Conservation (phyloP, 805 yeast species). For the Ogataea methanolica region DNA sequence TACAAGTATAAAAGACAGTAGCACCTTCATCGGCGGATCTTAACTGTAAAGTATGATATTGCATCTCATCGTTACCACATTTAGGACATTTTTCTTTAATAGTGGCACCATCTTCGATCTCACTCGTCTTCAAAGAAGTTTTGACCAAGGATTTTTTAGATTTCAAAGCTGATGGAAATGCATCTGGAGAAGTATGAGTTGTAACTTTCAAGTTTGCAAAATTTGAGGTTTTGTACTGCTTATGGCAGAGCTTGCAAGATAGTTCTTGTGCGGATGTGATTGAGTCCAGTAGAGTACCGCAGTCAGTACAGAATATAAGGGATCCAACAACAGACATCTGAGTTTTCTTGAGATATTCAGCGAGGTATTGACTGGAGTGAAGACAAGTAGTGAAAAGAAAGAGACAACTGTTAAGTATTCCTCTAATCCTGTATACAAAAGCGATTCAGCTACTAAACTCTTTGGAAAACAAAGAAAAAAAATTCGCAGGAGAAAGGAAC, state of each 20-base stretch:
- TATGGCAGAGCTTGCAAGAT: slow-evolving; percentile 51
- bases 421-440: not conserved
- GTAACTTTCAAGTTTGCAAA: slow-evolving; percentile 80
- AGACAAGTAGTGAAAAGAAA: too few relatives aligned
- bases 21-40: slow-evolving; percentile 99
- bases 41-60: slow-evolving; percentile 91
- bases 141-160: slow-evolving; percentile 87
- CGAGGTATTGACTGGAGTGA: too few relatives aligned
- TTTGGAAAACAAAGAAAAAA: too few relatives aligned
- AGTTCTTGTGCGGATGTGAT: slow-evolving; percentile 45
- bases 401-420: too few relatives aligned
- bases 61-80: slow-evolving; percentile 98
- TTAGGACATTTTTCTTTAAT: slow-evolving; percentile 98
- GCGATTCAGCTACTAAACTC: too few relatives aligned
- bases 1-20: slow-evolving; percentile 96
- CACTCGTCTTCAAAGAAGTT: slow-evolving; percentile 70
- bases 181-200: slow-evolving; percentile 85
- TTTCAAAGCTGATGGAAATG: slow-evolving; percentile 83
- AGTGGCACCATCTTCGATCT: slow-evolving; percentile 91
- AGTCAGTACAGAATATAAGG: slow-evolving; percentile 84
- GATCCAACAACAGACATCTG: slow-evolving; percentile 93
- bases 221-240: slow-evolving; percentile 37
- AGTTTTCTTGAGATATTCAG: not conserved
- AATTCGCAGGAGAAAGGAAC: too few relatives aligned
- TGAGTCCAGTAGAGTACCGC: slow-evolving; percentile 86